Percentiles rank a stretch among this genome's conserved stretches.
Evolutionary conservation across 2,329 filamentous ascomycete genomes (phyloP).

Genomic region (Podosphaera fusca): DNA sequence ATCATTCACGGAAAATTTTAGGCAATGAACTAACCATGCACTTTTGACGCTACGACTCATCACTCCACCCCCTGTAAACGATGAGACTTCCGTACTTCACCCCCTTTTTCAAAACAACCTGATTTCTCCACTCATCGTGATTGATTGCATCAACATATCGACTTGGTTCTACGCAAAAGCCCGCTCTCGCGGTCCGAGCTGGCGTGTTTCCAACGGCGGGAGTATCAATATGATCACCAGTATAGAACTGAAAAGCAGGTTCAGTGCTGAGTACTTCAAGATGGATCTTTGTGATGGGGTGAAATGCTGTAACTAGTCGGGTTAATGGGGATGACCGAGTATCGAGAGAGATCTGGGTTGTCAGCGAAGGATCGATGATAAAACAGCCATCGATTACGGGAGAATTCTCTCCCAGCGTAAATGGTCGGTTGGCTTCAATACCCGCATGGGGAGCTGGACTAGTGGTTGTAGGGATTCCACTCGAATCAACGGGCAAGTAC

Average conservation of each 20-base stretch:
- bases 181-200: slow-evolving; percentile 43
- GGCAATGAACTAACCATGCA: too few relatives aligned
- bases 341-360: slow-evolving; percentile 23
- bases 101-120: slow-evolving; percentile 66
- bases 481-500: slow-evolving; percentile 52
- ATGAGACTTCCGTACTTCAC: slow-evolving; percentile 60
- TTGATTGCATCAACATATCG: slow-evolving; percentile 80
- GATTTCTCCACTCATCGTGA: slow-evolving; percentile 52
- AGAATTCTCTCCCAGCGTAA: slow-evolving; percentile 40
- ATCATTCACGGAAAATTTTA: too few relatives aligned
- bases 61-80: slow-evolving; percentile 70
- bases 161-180: slow-evolving; percentile 82
- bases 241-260: slow-evolving; percentile 94
- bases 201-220: slow-evolving; percentile 38
- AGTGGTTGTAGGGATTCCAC: slow-evolving; percentile 46
- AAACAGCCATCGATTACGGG: slow-evolving; percentile 85
- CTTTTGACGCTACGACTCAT: too few relatives aligned
- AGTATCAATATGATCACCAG: slow-evolving; percentile 63
- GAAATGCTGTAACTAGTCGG: slow-evolving; percentile 47
- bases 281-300: slow-evolving; percentile 52
- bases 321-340: slow-evolving; percentile 33
- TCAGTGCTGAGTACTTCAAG: slow-evolving; percentile 80
- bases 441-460: slow-evolving; percentile 38
- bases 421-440: slow-evolving; percentile 40
- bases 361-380: slow-evolving; percentile 27